phyloP scores from a whole-genome alignment of 768 basidiomycete species.

The Tulasnella sp. region DNA sequence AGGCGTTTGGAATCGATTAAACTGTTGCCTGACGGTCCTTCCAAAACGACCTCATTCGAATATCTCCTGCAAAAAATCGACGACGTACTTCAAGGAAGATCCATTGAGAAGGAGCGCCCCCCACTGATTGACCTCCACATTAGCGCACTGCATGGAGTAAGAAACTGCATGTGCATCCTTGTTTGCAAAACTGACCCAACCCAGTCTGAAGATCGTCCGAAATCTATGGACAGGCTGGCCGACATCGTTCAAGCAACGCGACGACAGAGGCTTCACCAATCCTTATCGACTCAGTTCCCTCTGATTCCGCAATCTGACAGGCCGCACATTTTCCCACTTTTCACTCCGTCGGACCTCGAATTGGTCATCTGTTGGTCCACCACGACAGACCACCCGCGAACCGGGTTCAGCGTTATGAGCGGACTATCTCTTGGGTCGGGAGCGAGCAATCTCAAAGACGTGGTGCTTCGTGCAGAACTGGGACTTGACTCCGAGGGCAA shows the following conservation, averaged over 20 bases:
- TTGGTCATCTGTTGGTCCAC: slow-evolving; percentile 78
- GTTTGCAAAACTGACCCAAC: not conserved
- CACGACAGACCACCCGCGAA: slow-evolving; percentile 55
- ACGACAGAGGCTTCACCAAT: slow-evolving; percentile 46
- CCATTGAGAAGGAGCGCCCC: slow-evolving; percentile 46
- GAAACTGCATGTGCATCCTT: slow-evolving; percentile 11
- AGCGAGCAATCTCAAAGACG: slow-evolving; percentile 65
- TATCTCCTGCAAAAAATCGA: slow-evolving; percentile 60
- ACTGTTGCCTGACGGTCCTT: not conserved
- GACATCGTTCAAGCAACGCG: slow-evolving; percentile 41
- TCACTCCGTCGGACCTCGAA: slow-evolving; percentile 73
- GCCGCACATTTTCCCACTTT: slow-evolving; percentile 74
- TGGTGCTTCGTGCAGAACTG: slow-evolving; percentile 62
- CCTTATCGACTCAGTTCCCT: slow-evolving; percentile 43
- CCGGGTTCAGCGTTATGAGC: slow-evolving; percentile 63
- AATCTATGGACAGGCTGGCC: not conserved
- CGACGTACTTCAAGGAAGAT: slow-evolving; percentile 52
- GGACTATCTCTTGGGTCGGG: slow-evolving; percentile 67
- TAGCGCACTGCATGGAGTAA: slow-evolving; percentile 54
- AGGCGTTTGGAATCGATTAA: slow-evolving; percentile 48
- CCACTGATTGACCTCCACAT: slow-evolving; percentile 60
- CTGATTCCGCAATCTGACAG: slow-evolving; percentile 60
- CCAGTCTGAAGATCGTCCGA: not conserved
- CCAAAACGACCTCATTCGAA: slow-evolving; percentile 38
- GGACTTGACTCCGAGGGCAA: slow-evolving; percentile 51